Evolutionary conservation across 805 yeast genomes (phyloP).

Genomic region (Maudiozyma saulgeensis): DNA sequence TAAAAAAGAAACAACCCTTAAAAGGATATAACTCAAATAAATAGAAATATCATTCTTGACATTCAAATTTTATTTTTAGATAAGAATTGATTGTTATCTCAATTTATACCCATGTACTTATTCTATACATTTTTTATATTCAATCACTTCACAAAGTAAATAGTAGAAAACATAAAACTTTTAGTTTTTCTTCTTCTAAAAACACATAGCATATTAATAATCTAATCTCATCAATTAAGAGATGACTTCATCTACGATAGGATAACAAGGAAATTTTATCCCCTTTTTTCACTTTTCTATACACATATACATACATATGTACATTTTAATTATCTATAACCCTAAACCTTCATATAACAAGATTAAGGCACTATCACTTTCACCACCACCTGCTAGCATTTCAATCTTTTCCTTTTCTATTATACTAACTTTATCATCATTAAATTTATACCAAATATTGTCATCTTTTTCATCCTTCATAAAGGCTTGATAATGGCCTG

Average conservation of each 20-base stretch:
- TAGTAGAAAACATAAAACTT: background rate
- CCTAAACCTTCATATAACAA: slow-evolving; percentile 80
- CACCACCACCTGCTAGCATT: slow-evolving; percentile 91
- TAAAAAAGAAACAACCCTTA: no score
- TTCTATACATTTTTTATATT: background rate
- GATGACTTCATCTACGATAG: background rate
- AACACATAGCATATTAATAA: background rate
- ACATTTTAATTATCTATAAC: slow-evolving; percentile 24
- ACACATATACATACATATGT: slow-evolving; percentile 2
- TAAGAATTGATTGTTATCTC: background rate
- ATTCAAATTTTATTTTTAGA: no score
- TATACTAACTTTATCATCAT: slow-evolving; percentile 77
- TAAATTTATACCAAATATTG: slow-evolving; percentile 86
- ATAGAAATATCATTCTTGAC: background rate
- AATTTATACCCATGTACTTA: background rate
- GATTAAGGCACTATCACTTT: slow-evolving; percentile 89
- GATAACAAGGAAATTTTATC: background rate
- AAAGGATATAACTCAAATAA: background rate
- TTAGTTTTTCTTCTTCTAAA: background rate
- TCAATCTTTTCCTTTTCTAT: slow-evolving; percentile 81
- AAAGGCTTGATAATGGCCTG: slow-evolving; percentile 94
- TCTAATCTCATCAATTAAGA: background rate
- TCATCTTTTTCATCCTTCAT: slow-evolving; percentile 66
- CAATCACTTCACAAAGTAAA: background rate
- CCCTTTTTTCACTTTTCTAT: background rate